Conservation (phyloP, 805 yeast species). For the Starmerella vaccinii region DNA sequence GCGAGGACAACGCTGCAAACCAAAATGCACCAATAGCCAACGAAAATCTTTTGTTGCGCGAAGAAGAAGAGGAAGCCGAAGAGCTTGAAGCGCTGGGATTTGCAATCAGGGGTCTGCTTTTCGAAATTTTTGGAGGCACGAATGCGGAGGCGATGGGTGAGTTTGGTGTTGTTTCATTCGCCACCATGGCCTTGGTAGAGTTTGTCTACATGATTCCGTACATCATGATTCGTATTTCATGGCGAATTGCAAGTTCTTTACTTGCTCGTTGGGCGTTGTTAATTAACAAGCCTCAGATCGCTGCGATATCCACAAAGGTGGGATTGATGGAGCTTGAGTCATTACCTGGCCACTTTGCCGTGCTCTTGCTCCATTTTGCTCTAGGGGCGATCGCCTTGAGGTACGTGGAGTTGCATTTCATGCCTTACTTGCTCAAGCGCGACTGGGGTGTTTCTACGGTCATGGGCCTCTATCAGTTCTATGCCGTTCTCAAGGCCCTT, state of each 20-base stretch:
- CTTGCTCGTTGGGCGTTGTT: not conserved
- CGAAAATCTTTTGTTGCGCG: not conserved
- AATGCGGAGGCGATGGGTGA: slow-evolving; percentile 2
- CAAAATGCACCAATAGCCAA: not conserved
- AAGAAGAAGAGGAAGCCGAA: slow-evolving; percentile 9
- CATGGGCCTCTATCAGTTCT: slow-evolving; percentile 21
- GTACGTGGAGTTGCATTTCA: slow-evolving; percentile 2
- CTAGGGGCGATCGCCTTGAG: not conserved
- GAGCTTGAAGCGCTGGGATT: slow-evolving; percentile 7
- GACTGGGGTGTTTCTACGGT: slow-evolving; percentile 10
- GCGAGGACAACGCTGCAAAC: not conserved
- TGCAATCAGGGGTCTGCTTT: not conserved
- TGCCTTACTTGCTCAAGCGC: slow-evolving; percentile 14
- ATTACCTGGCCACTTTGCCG: not conserved
- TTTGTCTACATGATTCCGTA: not conserved
- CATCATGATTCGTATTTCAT: not conserved
- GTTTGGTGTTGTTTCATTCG: not conserved
- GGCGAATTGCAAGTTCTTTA: not conserved
- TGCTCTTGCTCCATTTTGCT: not conserved
- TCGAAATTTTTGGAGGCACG: slow-evolving; percentile 5
- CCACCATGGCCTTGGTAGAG: slow-evolving; percentile 1
- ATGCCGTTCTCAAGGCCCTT: slow-evolving; percentile 61
- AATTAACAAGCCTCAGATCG: not conserved
- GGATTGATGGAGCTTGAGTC: not conserved
- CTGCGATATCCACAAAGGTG: not conserved